Evolutionary conservation across 495 filamentous ascomycete genomes (phyloP), one percentile per base, ranked within the genome.

Genomic region (Penicillium herquei): DNA sequence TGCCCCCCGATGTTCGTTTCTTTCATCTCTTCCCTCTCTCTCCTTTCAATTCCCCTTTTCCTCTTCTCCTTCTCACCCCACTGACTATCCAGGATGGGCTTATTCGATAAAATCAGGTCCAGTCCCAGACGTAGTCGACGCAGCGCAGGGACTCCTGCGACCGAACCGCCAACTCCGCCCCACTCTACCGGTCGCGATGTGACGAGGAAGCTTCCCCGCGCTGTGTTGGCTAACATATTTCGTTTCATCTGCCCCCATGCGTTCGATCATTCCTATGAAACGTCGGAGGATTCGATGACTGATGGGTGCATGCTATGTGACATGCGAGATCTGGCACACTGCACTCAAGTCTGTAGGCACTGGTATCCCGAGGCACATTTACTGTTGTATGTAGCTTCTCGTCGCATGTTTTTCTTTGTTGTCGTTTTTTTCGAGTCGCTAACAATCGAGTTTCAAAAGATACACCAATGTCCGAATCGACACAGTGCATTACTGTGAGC

Each of bases 251-350:
- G 94, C 57, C 93, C 94, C 13, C 94, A 97, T 70, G 73, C 84
- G 16, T 66, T 71, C 17, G 91, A 98, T 66, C 75, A 87, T 55
- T 86, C 77, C 52, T 96, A 93, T 70, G 82, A 86, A 46, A 84
- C 84, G 18, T 92, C 88, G 52, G 94, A 98, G 73, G 81, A 89
- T 65, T 91, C 89, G 41, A 83, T 87, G 58, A 79, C 87, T 41
- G 89, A 92, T 81, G 88, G 86, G 57, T 98, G 94, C 72, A 92
- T 93, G 90, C 85, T 96, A 30, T 98, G 94, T 77, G 92, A 96
- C 75, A 82, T 95, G 77, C 87, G 92, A 57, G 92, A 98, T 68
- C 81, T 98, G 52, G 86, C 91, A 40, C 84, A 87, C 63, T 92
- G 89, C 70, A 81, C 85, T 17, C 74, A 80, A 56, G 89, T 91